Base-by-base conservation (phyloP, 1,284 basidiomycete genomes). In the Marasmius tenuissimus region DNA sequence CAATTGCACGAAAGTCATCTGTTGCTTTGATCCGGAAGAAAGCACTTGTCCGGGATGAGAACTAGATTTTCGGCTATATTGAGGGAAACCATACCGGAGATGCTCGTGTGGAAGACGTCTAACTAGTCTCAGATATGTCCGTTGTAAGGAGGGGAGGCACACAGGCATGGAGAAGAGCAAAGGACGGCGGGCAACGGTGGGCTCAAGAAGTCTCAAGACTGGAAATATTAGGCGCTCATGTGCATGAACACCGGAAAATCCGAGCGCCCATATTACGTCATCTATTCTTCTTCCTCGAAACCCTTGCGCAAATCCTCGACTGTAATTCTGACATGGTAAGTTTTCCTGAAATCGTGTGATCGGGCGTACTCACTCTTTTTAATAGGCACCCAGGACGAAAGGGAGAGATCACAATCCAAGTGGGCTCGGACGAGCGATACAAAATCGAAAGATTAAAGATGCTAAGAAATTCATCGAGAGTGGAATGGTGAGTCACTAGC, bases 361-460 rank as follows among this genome's bases (percentile, higher is more conserved):
- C 34, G 20, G 12, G 35, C 48, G 16, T 58, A 38, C 20, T 57
- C 20, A 58, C 14, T 61, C 59, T 37, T 59, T 35, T 58, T 53
- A 40, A 20, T 62, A 82, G 80, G 70, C 85, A 52, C 79, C 81
- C 3, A 47, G n/a, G n/a, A 12, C 40, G 16, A 86, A 84, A 75
- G 70, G 76, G 18, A 81, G 76, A 70, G 80, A 85, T 69, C 80
- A 73, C 22, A 92, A 92, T 71, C 79, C 87, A 0, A 88, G 89
- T 62, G 95, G 95, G 33, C 82, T 97, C 22, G 95, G 95, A 50
- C 85, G 93, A 66, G 94, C 95, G 40, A 93, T 97, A 71, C 96
- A 96, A 71, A 97, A 97, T 73, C 86, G 86, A 66, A 89, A 90
- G 76, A 83, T 83, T 45, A 94, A 94, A 73, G 94, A 96, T 82